A percentile compares a stretch with the other conserved stretches of the same genome.
These are phyloP conservation scores for Favolaschia claudopus DNA, from an alignment of 768 basidiomycete species.

Conservation along the genomic window DNA sequence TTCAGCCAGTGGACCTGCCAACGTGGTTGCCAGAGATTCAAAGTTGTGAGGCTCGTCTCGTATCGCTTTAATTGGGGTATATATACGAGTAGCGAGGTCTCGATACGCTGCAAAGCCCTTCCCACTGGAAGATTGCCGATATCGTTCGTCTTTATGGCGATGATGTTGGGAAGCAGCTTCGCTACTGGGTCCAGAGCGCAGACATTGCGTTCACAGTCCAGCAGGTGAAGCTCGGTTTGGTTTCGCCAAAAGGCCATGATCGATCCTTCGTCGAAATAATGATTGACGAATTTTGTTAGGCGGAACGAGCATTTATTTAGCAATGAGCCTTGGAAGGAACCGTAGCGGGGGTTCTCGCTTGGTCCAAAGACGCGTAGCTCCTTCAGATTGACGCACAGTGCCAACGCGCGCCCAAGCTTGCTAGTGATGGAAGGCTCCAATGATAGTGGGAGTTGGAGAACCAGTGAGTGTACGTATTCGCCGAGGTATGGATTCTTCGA, in stretches of 20 bases:
- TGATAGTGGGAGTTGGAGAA: neutral
- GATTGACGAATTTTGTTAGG: neutral
- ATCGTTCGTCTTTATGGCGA: no score
- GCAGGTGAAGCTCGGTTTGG: neutral
- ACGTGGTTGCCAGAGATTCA: no score
- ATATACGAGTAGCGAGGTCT: no score
- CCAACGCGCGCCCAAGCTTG: neutral
- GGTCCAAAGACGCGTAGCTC: neutral
- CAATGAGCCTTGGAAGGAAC: neutral
- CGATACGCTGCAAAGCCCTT: no score
- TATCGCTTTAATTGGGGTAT: no score
- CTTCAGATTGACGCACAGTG: neutral
- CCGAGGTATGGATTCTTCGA: conserved; percentile 5
- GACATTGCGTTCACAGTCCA: no score
- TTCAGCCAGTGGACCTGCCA: no score
- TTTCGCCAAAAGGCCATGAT: neutral
- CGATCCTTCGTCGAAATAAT: neutral
- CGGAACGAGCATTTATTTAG: neutral
- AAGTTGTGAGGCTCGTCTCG: no score
- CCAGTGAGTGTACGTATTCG: conserved; percentile 2
- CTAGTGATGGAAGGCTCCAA: neutral
- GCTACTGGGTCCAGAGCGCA: no score
- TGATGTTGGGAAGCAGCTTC: no score
- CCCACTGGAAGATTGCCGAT: no score
- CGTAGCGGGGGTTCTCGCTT: neutral